Evolutionary conservation across 805 yeast genomes (phyloP).

Genomic region (Wickerhamiella azymoides): DNA sequence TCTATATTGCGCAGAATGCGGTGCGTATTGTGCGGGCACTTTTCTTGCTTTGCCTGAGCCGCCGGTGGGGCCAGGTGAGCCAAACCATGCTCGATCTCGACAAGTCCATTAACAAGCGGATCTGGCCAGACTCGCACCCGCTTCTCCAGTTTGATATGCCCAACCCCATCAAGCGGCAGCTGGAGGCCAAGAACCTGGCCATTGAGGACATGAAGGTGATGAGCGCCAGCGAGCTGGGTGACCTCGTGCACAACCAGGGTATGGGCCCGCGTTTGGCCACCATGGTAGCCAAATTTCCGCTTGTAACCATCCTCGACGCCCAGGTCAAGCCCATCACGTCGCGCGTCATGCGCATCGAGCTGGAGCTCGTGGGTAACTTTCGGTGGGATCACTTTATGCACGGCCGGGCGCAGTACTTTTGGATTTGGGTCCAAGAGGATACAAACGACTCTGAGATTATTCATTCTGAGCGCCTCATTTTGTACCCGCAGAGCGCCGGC

Average conservation of each 20-base stretch:
- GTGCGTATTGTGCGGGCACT: constrained; percentile 87
- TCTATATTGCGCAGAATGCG: constrained; percentile 90
- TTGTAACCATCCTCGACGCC: constrained; percentile 47
- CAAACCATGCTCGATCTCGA: constrained; percentile 66
- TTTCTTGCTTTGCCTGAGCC: constrained; percentile 69
- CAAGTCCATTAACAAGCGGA: constrained; percentile 66
- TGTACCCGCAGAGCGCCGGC: constrained; percentile 43
- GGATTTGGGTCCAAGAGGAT: constrained; percentile 79
- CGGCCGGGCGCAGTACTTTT: constrained; percentile 73
- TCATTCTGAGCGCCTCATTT: constrained; percentile 68
- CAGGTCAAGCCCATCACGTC: constrained; percentile 81
- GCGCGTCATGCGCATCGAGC: constrained; percentile 71
- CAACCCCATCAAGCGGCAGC: constrained; percentile 36
- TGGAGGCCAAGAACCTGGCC: constrained; percentile 35
- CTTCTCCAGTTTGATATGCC: constrained; percentile 63
- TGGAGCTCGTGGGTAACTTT: constrained; percentile 59
- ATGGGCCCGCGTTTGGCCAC: constrained; percentile 54
- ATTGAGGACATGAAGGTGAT: constrained; percentile 65
- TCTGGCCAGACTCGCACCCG: constrained; percentile 90
- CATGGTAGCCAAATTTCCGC: constrained; percentile 60
- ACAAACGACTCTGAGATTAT: constrained; percentile 57
- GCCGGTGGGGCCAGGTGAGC: constrained; percentile 83
- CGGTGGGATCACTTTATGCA: constrained; percentile 73
- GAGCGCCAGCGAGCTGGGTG: constrained; percentile 69
- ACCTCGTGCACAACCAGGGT: constrained; percentile 66